phyloP scores from a whole-genome alignment of 306 rosid species.

The Citrullus colocynthis region DNA sequence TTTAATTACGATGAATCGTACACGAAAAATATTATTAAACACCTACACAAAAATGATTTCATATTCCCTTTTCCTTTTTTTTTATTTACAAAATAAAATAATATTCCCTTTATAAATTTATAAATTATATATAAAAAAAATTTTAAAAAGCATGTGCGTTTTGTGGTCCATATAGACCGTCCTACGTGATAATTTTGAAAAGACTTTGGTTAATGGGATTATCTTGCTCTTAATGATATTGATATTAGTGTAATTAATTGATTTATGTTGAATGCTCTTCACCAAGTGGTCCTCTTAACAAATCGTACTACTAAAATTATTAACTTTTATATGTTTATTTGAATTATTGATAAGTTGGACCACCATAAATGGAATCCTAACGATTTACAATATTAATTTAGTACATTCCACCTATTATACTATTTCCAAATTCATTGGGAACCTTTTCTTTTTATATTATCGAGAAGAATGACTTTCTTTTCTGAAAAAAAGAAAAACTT shows the following conservation, averaged over 20 bases:
- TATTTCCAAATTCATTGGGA: neutral
- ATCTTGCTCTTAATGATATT: neutral
- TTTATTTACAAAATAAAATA: neutral
- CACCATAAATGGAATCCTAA: neutral
- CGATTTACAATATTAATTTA: neutral
- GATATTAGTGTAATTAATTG: neutral
- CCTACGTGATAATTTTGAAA: neutral
- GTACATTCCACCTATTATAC: neutral
- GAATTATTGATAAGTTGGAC: neutral
- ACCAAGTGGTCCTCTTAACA: neutral
- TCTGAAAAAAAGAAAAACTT: neutral
- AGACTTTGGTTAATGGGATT: neutral
- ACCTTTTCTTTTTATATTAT: neutral
- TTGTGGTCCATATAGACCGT: neutral
- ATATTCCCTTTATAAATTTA: neutral
- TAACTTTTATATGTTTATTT: neutral
- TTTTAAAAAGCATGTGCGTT: neutral
- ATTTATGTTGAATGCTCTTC: neutral
- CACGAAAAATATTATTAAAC: neutral
- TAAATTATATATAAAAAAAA: neutral
- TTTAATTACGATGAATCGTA: neutral
- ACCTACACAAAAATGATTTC: neutral
- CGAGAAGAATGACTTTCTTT: neutral
- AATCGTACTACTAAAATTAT: neutral
- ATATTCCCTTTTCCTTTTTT: neutral